Evolutionary conservation across 345 rosid genomes (phyloP).

Genomic region (Stellera chamaejasme): DNA sequence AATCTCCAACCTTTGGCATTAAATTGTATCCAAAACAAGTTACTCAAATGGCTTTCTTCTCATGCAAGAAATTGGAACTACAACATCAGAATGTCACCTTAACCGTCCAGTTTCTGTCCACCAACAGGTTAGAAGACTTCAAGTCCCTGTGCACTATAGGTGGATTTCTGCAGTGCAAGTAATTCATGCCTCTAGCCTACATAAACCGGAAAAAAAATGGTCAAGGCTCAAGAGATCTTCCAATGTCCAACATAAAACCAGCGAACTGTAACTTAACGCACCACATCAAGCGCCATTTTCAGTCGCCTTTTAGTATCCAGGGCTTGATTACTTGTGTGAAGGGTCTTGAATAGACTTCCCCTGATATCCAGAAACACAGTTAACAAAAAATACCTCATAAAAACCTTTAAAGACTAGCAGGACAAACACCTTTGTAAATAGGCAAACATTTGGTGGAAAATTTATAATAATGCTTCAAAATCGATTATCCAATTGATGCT

Average conservation of each 20-base stretch:
- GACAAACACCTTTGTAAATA: neutral
- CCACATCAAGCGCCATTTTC: conserved; percentile 88
- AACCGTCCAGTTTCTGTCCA: conserved; percentile 83
- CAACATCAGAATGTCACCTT: conserved; percentile 35
- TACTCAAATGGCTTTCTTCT: too few species aligned
- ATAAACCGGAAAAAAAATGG: conserved; percentile 3
- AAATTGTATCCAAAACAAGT: neutral
- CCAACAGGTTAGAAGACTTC: conserved; percentile 87
- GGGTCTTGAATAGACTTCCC: conserved; percentile 89
- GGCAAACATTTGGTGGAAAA: neutral
- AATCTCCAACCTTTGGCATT: conserved; percentile 68
- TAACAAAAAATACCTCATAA: neutral
- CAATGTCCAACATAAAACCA: too few species aligned
- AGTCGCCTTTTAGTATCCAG: conserved; percentile 65
- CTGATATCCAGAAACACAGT: conserved; percentile 30
- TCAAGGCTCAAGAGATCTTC: neutral
- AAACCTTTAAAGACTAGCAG: neutral
- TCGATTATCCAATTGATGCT: neutral
- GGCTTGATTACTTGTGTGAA: conserved; percentile 65
- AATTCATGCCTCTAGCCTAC: conserved; percentile 95
- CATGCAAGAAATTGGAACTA: too few species aligned
- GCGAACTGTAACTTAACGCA: conserved; percentile 20
- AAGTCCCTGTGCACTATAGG: conserved; percentile 87
- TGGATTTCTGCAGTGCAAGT: conserved; percentile 82
- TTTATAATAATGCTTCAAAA: neutral